phyloP scores from a whole-genome alignment of 176 grass and related monocot genomes.

The barley (Hordeum vulgare) region DNA sequence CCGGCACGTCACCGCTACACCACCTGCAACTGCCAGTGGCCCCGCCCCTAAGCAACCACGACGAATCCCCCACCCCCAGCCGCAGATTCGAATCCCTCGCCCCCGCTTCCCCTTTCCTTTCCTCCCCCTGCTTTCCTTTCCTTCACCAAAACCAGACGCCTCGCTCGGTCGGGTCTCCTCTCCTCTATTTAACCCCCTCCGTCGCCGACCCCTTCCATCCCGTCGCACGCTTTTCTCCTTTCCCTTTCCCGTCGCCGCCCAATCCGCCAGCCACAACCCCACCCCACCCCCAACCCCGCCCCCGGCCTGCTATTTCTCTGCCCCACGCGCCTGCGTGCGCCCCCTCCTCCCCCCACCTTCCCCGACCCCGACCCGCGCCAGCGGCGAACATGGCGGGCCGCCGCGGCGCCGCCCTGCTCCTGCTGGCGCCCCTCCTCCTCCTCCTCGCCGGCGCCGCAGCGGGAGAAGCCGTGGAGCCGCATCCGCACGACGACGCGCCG shows the following conservation, averaged over 20 bases:
- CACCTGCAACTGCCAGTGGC: no score
- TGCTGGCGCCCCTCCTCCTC: no score
- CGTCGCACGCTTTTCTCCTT: neutral
- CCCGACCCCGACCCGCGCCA: neutral
- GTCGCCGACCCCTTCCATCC: neutral
- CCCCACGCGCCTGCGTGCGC: neutral
- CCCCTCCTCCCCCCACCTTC: neutral
- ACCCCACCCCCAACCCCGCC: neutral
- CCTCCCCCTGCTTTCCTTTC: neutral
- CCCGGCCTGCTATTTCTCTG: neutral
- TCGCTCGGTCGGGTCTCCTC: no score
- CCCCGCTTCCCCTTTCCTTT: neutral
- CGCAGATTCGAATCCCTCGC: conserved; percentile 26
- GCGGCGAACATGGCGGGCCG: neutral
- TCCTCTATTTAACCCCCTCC: no score
- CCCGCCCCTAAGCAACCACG: neutral
- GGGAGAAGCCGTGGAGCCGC: no score
- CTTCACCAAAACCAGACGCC: no score
- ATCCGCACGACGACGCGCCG: neutral
- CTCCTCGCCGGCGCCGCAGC: neutral
- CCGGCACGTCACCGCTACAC: conserved; percentile 8
- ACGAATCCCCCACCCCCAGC: neutral
- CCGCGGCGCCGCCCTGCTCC: no score
- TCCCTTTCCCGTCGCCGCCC: neutral
- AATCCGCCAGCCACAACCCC: neutral